Conservation (phyloP, 257 asterid genomes). For the Agastache rugosa region DNA sequence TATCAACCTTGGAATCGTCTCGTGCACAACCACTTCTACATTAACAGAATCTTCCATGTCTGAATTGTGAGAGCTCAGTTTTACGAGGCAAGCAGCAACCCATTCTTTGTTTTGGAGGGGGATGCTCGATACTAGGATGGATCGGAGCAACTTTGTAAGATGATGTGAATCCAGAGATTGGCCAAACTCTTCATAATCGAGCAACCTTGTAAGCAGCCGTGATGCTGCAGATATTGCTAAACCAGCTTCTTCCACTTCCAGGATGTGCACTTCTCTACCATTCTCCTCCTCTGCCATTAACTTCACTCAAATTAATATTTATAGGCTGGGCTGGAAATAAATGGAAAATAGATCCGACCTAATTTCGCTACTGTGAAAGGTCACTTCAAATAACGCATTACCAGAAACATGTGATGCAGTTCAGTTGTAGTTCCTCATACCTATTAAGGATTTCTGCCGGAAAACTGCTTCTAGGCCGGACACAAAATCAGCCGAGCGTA, state of each 20-base stretch:
- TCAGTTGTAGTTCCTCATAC: constrained; percentile 36
- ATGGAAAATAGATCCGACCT: no score
- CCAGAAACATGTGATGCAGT: not conserved
- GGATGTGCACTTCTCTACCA: constrained; percentile 47
- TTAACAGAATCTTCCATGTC: constrained; percentile 54
- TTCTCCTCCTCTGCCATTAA: constrained; percentile 44
- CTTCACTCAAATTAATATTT: constrained; percentile 21
- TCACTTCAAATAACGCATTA: not conserved
- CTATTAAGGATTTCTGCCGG: constrained; percentile 56
- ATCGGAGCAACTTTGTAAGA: constrained; percentile 60
- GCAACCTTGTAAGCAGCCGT: constrained; percentile 64
- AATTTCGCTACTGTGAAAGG: no score
- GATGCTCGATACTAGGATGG: constrained; percentile 56
- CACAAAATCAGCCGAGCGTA: constrained; percentile 57
- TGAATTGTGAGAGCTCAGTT: constrained; percentile 50
- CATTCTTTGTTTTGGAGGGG: constrained; percentile 71
- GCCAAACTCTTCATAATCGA: constrained; percentile 52
- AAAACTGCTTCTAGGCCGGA: constrained; percentile 70
- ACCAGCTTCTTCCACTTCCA: constrained; percentile 80
- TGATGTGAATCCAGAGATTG: constrained; percentile 37
- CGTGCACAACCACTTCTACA: constrained; percentile 70
- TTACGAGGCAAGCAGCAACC: constrained; percentile 85
- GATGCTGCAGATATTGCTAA: constrained; percentile 72
- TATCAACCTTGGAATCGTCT: constrained; percentile 77
- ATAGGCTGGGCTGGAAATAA: not conserved